Percentiles rank a stretch among this genome's conserved stretches.
Evolutionary conservation across 768 basidiomycete genomes (phyloP).

Genomic region (Lactarius deliciosus): DNA sequence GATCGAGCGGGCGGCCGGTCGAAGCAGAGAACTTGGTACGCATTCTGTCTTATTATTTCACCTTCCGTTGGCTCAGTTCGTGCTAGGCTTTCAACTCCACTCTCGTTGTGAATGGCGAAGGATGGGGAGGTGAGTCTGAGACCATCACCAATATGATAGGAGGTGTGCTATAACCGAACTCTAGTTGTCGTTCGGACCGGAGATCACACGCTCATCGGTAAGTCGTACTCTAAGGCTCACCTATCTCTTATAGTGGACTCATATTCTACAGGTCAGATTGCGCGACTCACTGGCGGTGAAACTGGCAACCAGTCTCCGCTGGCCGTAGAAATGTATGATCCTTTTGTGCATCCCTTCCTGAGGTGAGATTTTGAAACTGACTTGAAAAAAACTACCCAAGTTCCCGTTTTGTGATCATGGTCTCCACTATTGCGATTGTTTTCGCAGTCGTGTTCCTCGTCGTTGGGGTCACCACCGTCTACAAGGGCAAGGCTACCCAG

Average conservation of each 20-base stretch:
- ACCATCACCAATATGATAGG: neutral
- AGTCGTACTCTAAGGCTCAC: constrained; percentile 10
- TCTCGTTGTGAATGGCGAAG: constrained; percentile 69
- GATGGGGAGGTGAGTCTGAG: constrained; percentile 54
- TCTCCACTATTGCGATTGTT: constrained; percentile 59
- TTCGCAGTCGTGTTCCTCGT: constrained; percentile 65
- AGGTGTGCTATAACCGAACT: constrained; percentile 7
- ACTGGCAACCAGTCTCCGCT: constrained; percentile 64
- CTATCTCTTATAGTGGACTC: constrained; percentile 1
- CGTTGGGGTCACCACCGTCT: constrained; percentile 64
- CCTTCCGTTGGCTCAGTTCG: neutral
- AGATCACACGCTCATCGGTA: constrained; percentile 64
- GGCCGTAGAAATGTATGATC: constrained; percentile 59
- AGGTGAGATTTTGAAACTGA: neutral
- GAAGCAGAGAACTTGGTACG: constrained; percentile 66
- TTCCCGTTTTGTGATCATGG: constrained; percentile 57
- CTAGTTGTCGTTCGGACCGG: constrained; percentile 67
- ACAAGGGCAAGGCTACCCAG: constrained; percentile 57
- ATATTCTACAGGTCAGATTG: constrained; percentile 57
- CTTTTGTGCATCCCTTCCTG: neutral
- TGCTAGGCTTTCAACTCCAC: constrained; percentile 67
- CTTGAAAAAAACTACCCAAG: constrained; percentile 35
- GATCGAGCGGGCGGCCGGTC: constrained; percentile 49
- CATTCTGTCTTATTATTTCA: neutral
- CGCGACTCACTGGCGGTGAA: constrained; percentile 62